Conservation (phyloP, 2,329 filamentous ascomycete species). For the Ophiosphaerella korrae region DNA sequence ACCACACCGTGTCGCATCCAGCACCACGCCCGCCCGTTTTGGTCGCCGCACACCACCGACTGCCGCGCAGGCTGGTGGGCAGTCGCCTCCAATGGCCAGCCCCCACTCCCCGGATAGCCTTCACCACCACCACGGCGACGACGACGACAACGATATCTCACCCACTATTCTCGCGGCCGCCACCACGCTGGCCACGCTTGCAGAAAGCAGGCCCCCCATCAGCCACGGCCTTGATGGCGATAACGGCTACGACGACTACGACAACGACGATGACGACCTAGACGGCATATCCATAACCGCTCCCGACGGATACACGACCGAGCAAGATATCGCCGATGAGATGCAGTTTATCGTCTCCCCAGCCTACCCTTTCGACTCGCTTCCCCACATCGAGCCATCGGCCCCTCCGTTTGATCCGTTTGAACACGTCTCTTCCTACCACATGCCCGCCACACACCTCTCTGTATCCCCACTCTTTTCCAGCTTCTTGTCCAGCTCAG, state of each 20-base stretch:
- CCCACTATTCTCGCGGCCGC: conserved; percentile 31
- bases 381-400: too few species aligned
- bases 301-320: conserved; percentile 11
- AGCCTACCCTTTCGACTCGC: conserved; percentile 3
- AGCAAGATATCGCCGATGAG: conserved; percentile 5
- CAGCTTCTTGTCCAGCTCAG: conserved; percentile 19
- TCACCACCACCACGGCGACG: conserved; percentile 17
- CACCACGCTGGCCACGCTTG: conserved; percentile 34
- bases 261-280: conserved; percentile 20
- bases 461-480: conserved; percentile 14
- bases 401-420: conserved; percentile 8
- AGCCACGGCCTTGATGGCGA: conserved; percentile 24
- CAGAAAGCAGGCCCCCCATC: conserved; percentile 35
- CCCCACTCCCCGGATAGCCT: conserved; percentile 14
- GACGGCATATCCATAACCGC: conserved; percentile 36
- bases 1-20: conserved; percentile 5
- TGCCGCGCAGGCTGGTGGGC: conserved; percentile 14
- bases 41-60: conserved; percentile 12
- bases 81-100: conserved; percentile 35
- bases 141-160: conserved; percentile 17
- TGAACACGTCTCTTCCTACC: conserved; percentile 8
- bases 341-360: conserved; percentile 22
- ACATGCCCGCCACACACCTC: conserved; percentile 18
- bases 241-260: conserved; percentile 16
- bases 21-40: conserved; percentile 1